Conservation (phyloP, 306 rosid genomes). For the Corylus americana region DNA sequence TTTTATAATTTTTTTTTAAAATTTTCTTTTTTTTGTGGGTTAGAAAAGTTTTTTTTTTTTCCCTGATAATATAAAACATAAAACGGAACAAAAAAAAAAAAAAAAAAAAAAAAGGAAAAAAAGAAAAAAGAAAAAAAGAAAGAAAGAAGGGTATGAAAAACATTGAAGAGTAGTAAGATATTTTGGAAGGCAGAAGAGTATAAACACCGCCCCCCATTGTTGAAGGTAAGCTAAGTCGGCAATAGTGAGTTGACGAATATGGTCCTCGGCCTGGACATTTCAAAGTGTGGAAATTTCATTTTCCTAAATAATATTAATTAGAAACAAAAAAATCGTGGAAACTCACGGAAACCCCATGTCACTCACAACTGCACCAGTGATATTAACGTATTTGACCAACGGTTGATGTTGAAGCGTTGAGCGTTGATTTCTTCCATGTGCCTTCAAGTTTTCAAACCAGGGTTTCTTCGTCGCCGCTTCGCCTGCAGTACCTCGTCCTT, state of each 20-base stretch:
- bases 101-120: no score
- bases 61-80: no score
- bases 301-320: background rate
- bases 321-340: background rate
- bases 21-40: no score
- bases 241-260: background rate
- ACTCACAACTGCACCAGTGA: background rate
- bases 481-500: background rate
- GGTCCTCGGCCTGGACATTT: background rate
- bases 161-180: background rate
- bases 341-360: background rate
- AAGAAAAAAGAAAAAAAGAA: background rate
- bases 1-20: no score
- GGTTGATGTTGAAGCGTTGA: background rate
- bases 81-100: no score
- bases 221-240: background rate
- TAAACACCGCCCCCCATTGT: background rate
- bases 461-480: background rate
- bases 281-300: background rate
- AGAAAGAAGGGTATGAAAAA: background rate
- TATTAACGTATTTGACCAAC: conserved; percentile 22
- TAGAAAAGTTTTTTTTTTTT: no score
- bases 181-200: background rate
- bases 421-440: background rate
- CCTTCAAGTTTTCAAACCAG: background rate